Conservation (phyloP, 306 rosid genomes). For the Vigna angularis region DNA sequence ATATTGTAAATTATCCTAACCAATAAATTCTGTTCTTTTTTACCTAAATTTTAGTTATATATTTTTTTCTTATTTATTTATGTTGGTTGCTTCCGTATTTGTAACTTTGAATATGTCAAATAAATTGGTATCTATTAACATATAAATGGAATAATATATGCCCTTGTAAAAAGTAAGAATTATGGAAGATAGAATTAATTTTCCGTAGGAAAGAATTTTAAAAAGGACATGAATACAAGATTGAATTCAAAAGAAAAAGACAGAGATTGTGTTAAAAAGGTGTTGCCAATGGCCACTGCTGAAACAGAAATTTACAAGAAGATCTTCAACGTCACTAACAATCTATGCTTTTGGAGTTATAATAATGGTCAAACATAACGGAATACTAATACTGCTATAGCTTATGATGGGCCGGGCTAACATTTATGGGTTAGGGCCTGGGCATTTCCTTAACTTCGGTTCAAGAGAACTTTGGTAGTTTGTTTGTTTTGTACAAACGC, state of each 20-base stretch:
- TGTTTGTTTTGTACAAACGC: too few relatives aligned
- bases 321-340: not conserved
- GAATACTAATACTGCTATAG: not conserved
- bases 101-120: too few relatives aligned
- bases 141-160: not conserved
- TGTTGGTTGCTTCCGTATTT: too few relatives aligned
- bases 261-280: not conserved
- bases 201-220: not conserved
- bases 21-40: too few relatives aligned
- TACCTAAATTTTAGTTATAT: too few relatives aligned
- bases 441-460: not conserved
- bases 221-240: not conserved
- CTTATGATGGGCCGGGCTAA: not conserved
- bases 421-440: not conserved
- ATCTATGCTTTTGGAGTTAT: not conserved
- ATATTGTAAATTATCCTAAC: too few relatives aligned
- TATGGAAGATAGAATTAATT: not conserved
- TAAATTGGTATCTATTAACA: too few relatives aligned
- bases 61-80: too few relatives aligned
- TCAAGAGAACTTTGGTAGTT: too few relatives aligned
- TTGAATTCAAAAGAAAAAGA: slow-evolving; percentile 2
- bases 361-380: not conserved
- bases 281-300: not conserved
- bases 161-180: not conserved
- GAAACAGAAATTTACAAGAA: not conserved